These are phyloP conservation scores for Cercophora scortea DNA, from an alignment of 495 filamentous ascomycete genomes.

Conservation along the genomic window DNA sequence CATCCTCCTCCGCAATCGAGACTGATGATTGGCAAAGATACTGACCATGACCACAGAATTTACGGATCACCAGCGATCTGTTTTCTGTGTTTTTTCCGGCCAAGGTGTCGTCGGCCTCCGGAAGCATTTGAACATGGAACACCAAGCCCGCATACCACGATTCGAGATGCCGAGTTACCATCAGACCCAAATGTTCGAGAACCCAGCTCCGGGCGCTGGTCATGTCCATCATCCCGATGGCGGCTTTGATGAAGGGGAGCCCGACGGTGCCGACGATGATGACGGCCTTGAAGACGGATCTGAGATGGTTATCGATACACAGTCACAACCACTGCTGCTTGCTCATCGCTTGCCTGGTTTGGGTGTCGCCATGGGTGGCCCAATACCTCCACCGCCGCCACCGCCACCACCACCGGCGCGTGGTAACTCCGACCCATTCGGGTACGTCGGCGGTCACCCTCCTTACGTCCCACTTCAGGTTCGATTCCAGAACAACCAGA, in stretches of 20 bases:
- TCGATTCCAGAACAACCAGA: background rate
- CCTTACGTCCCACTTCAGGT: conserved; percentile 3
- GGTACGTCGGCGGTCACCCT: conserved; percentile 9
- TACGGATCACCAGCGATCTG: conserved; percentile 85
- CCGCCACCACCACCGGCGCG: conserved; percentile 3
- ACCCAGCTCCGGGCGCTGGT: background rate
- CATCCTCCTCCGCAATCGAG: background rate
- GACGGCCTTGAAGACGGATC: conserved; percentile 35
- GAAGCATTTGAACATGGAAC: conserved; percentile 57
- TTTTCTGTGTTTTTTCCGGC: conserved; percentile 97
- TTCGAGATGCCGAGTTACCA: too few relatives aligned
- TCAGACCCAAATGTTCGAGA: background rate
- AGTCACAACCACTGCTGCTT: conserved; percentile 8
- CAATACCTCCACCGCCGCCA: conserved; percentile 2
- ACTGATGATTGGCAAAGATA: background rate
- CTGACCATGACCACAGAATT: conserved; percentile 59
- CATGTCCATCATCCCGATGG: conserved; percentile 16
- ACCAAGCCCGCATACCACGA: background rate
- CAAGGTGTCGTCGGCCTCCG: conserved; percentile 73
- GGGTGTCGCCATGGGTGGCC: background rate
- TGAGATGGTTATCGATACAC: conserved; percentile 33
- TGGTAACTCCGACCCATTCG: conserved; percentile 8
- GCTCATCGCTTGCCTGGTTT: background rate
- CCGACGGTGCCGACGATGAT: conserved; percentile 32
- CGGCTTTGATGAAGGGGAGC: conserved; percentile 26